These are phyloP conservation scores for Phytophthora multivora DNA, from an alignment of 352 stramenopile genomes.

Conservation along the genomic window DNA sequence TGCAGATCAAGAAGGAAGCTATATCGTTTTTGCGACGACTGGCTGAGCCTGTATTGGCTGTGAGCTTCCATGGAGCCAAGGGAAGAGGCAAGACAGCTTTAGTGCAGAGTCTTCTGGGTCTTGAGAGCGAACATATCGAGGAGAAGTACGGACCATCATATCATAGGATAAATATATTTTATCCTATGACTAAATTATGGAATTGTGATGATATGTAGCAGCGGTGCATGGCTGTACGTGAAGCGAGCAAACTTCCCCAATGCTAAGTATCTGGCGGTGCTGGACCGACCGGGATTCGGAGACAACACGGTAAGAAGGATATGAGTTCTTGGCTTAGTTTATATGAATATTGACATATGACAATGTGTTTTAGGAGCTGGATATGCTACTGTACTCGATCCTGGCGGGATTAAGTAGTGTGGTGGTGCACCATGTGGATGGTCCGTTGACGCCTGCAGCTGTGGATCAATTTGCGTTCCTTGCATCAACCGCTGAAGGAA, in stretches of 20 bases:
- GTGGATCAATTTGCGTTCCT: conserved; percentile 70
- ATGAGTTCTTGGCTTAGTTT: not conserved
- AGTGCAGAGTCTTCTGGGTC: conserved; percentile 46
- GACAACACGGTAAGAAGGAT: conserved; percentile 27
- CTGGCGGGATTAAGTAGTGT: conserved; percentile 73
- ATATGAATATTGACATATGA: not conserved
- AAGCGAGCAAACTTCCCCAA: conserved; percentile 63
- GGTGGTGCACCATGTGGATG: conserved; percentile 70
- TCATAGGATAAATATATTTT: not conserved
- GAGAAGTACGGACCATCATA: conserved; percentile 10
- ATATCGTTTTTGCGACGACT: conserved; percentile 78
- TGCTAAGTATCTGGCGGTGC: conserved; percentile 74
- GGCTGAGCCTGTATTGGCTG: conserved; percentile 64
- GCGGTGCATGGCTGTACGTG: conserved; percentile 75
- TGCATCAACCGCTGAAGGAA: conserved; percentile 27
- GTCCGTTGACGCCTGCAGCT: conserved; percentile 52
- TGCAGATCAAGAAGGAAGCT: conserved; percentile 76
- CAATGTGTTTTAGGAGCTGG: conserved; percentile 39
- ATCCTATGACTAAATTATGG: not conserved
- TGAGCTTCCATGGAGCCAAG: conserved; percentile 69
- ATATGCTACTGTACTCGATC: conserved; percentile 71
- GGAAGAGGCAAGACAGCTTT: conserved; percentile 60
- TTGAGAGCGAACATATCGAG: conserved; percentile 16
- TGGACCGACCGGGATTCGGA: conserved; percentile 63
- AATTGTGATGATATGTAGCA: conserved; percentile 7